Evolutionary conservation across 139 green algal genomes (phyloP).

Genomic region (Chlorella sp.): DNA sequence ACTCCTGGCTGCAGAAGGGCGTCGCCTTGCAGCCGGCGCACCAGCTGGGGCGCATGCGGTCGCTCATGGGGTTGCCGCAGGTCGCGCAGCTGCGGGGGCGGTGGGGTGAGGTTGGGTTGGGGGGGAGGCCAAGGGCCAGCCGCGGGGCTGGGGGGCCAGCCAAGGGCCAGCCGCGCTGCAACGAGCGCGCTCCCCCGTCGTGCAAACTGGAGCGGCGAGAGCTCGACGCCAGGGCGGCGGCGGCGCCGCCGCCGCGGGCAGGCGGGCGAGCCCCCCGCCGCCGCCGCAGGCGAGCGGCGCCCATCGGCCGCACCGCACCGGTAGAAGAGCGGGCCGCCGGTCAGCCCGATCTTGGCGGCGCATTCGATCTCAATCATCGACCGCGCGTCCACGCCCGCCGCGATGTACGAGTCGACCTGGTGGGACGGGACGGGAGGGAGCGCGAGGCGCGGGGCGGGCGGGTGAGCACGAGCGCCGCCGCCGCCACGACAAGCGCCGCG

Average conservation of each 20-base stretch:
- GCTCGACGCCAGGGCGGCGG: too few species aligned
- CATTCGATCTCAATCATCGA: slow-evolving; percentile 30
- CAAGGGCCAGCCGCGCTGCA: too few species aligned
- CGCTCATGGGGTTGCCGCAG: slow-evolving; percentile 30
- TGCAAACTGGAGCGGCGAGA: too few species aligned
- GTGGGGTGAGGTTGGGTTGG: not conserved
- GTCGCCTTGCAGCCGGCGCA: slow-evolving; percentile 37
- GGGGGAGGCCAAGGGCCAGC: too few species aligned
- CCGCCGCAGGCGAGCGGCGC: not conserved
- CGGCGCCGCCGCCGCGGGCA: too few species aligned
- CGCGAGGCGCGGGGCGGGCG: too few species aligned
- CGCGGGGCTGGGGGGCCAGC: too few species aligned
- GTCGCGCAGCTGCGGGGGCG: slow-evolving; percentile 13
- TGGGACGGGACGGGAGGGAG: too few species aligned
- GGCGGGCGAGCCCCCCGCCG: too few species aligned
- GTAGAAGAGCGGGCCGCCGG: slow-evolving; percentile 35
- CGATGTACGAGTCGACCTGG: not conserved
- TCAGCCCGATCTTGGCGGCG: slow-evolving; percentile 33
- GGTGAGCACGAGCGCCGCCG: too few species aligned
- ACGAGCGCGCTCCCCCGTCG: too few species aligned
- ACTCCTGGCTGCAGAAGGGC: slow-evolving; percentile 37
- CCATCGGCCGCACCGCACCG: slow-evolving; percentile 10
- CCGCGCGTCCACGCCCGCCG: slow-evolving; percentile 29
- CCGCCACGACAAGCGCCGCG: too few species aligned
- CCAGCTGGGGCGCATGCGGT: slow-evolving; percentile 33